phyloP scores from a whole-genome alignment of 805 yeast genomes.

The Myxozyma neotropica region DNA sequence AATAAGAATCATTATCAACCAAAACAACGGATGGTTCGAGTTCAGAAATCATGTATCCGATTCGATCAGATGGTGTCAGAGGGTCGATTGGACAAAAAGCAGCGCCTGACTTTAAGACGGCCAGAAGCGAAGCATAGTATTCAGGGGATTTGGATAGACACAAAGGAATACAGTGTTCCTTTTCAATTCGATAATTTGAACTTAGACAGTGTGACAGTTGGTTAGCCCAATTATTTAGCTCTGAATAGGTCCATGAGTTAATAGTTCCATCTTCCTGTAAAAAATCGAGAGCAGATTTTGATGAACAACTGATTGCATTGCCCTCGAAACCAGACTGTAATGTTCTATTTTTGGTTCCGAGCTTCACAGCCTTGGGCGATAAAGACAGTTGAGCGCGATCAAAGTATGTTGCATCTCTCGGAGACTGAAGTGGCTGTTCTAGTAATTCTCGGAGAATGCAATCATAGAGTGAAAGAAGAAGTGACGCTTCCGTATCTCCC shows the following conservation, averaged over 20 bases:
- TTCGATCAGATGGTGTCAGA: constrained; percentile 21
- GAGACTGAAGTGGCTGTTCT: neutral
- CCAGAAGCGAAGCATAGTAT: constrained; percentile 24
- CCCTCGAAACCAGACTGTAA: constrained; percentile 24
- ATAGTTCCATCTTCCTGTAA: neutral
- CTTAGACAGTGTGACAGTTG: constrained; percentile 14
- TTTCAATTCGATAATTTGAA: neutral
- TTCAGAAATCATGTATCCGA: constrained; percentile 24
- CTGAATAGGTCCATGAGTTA: constrained; percentile 17
- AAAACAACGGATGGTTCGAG: constrained; percentile 19
- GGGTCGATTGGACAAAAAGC: constrained; percentile 34
- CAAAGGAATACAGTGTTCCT: constrained; percentile 26
- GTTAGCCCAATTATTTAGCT: constrained; percentile 20
- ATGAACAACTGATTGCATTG: constrained; percentile 5
- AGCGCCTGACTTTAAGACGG: constrained; percentile 28
- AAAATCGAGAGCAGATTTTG: constrained; percentile 27
- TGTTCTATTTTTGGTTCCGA: neutral
- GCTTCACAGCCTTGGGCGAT: neutral
- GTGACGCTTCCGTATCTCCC: constrained; percentile 2
- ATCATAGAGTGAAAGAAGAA: constrained; percentile 9
- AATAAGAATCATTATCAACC: constrained; percentile 1
- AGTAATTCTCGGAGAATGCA: neutral
- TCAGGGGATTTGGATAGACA: constrained; percentile 23
- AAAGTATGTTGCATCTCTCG: neutral
- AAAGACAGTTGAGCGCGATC: neutral